Conservation (phyloP, 768 basidiomycete species). For the Daedalea quercina region DNA sequence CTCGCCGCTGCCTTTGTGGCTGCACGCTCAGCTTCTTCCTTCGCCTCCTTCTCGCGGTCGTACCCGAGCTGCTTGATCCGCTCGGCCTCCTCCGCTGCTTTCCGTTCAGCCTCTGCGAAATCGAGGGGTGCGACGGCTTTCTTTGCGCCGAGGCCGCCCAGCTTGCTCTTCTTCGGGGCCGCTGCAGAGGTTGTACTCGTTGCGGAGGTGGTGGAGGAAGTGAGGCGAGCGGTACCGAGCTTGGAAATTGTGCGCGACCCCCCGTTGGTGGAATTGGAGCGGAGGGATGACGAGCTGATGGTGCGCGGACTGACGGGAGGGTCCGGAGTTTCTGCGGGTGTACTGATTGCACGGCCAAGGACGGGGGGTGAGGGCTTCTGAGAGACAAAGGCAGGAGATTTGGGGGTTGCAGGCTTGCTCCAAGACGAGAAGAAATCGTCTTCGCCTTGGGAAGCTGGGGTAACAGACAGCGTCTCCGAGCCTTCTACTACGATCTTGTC, state of each 20-base stretch:
- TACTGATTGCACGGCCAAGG: slow-evolving; percentile 42
- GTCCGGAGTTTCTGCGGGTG: slow-evolving; percentile 20
- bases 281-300: slow-evolving; percentile 57
- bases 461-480: slow-evolving; percentile 25
- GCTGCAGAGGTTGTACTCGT: slow-evolving; percentile 20
- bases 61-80: slow-evolving; percentile 89
- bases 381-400: slow-evolving; percentile 21
- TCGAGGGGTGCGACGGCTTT: slow-evolving; percentile 78
- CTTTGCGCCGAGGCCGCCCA: slow-evolving; percentile 80
- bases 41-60: slow-evolving; percentile 78
- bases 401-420: slow-evolving; percentile 65
- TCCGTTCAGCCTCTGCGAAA: slow-evolving; percentile 91
- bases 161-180: slow-evolving; percentile 56
- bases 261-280: slow-evolving; percentile 33
- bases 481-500: slow-evolving; percentile 79
- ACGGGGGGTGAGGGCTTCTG: slow-evolving; percentile 47
- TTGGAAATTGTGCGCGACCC: slow-evolving; percentile 27
- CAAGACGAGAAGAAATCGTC: slow-evolving; percentile 98
- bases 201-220: slow-evolving; percentile 30
- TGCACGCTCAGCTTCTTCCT: slow-evolving; percentile 62
- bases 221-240: slow-evolving; percentile 37
- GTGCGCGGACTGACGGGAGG: slow-evolving; percentile 43
- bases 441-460: slow-evolving; percentile 36
- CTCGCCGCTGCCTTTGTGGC: slow-evolving; percentile 34
- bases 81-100: slow-evolving; percentile 89